Conservation (phyloP, 805 yeast species). For the Zygoascus biomembranicola region DNA sequence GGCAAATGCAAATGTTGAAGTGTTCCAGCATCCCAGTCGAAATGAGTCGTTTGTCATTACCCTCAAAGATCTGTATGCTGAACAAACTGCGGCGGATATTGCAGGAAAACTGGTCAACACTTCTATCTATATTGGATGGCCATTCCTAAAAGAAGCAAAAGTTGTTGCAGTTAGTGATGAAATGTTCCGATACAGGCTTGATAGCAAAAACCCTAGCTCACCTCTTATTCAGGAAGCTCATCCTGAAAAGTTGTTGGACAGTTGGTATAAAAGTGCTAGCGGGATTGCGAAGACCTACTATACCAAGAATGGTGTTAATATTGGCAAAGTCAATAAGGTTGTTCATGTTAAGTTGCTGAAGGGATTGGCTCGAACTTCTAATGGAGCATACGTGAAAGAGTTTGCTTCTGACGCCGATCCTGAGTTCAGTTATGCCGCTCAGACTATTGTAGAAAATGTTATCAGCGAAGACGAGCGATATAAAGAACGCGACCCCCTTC, state of each 20-base stretch:
- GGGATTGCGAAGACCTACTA: conserved; percentile 37
- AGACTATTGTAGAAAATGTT: conserved; percentile 69
- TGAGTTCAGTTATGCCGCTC: conserved; percentile 61
- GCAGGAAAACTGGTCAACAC: conserved; percentile 54
- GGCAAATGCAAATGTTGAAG: conserved; percentile 53
- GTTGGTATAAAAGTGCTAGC: conserved; percentile 36
- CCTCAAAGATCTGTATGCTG: conserved; percentile 39
- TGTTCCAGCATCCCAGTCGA: conserved; percentile 79
- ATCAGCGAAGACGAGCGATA: conserved; percentile 66
- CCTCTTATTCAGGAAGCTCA: conserved; percentile 23
- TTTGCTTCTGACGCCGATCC: conserved; percentile 35
- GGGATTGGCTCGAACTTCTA: conserved; percentile 60
- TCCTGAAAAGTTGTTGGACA: conserved; percentile 39
- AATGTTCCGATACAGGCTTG: conserved; percentile 35
- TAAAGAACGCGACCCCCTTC: conserved; percentile 61
- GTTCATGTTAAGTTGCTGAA: conserved; percentile 67
- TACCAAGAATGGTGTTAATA: conserved; percentile 46
- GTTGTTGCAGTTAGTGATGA: conserved; percentile 57
- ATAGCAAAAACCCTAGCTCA: conserved; percentile 19
- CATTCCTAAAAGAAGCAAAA: conserved; percentile 76
- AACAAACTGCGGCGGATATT: conserved; percentile 47
- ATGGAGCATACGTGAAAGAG: conserved; percentile 76
- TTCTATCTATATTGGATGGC: conserved; percentile 76
- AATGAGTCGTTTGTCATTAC: conserved; percentile 72
- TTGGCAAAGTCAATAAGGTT: conserved; percentile 47